Evolutionary conservation across 129 eudicot species (phyloP).

Genomic region (Calendula officinalis): DNA sequence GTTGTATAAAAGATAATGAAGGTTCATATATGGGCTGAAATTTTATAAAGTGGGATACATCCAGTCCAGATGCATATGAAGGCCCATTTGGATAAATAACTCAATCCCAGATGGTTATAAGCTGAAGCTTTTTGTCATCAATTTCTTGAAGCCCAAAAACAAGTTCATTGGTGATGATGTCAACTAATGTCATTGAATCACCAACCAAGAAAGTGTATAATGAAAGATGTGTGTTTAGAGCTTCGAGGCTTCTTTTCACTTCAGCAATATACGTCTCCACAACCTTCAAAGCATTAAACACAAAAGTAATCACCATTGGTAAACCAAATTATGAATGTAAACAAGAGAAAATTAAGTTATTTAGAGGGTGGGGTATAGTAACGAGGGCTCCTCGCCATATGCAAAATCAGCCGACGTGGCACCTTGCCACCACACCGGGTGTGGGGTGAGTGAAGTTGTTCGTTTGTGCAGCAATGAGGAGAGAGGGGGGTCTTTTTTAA

Average conservation of each 20-base stretch:
- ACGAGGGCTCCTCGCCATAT: too few relatives aligned
- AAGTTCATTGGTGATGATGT: constrained; percentile 58
- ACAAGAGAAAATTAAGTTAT: neutral
- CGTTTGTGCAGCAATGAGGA: too few relatives aligned
- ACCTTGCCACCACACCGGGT: too few relatives aligned
- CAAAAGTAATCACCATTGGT: neutral
- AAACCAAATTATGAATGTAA: neutral
- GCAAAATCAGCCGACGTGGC: too few relatives aligned
- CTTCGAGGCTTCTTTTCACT: constrained; percentile 57
- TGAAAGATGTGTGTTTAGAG: constrained; percentile 56
- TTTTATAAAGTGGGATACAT: too few relatives aligned
- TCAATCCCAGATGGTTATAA: constrained; percentile 47
- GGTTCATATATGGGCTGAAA: too few relatives aligned
- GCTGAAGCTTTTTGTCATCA: constrained; percentile 68
- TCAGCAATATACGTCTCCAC: constrained; percentile 62
- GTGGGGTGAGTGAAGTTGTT: too few relatives aligned
- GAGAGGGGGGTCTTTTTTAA: too few relatives aligned
- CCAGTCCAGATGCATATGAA: too few relatives aligned
- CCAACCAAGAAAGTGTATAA: constrained; percentile 53
- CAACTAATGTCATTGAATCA: constrained; percentile 51
- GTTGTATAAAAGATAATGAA: too few relatives aligned
- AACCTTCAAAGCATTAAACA: constrained; percentile 38
- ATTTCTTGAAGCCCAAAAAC: constrained; percentile 33
- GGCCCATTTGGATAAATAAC: too few relatives aligned
- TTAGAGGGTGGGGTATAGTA: too few relatives aligned